Conservation (phyloP, 73 alveolate species). For the Paramecium pentaurelia region DNA sequence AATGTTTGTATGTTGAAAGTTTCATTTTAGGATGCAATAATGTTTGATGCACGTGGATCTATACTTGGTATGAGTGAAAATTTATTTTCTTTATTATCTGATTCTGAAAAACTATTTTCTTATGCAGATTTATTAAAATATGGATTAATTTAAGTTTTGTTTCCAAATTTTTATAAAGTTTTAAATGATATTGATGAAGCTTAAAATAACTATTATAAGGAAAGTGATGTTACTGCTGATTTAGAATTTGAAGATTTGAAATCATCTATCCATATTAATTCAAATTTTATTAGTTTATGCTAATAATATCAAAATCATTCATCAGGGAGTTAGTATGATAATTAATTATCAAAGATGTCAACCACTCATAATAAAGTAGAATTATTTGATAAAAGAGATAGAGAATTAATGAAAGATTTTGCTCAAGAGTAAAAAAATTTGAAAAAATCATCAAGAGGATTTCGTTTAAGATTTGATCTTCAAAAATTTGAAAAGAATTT, state of each 20-base stretch:
- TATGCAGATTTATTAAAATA: neutral
- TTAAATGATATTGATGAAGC: neutral
- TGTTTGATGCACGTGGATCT: conserved; percentile 16
- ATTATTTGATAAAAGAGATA: neutral
- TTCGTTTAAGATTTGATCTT: neutral
- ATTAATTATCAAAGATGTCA: neutral
- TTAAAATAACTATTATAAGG: neutral
- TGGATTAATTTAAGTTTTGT: neutral
- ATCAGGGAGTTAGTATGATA: neutral
- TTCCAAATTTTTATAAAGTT: neutral
- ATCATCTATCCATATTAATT: neutral
- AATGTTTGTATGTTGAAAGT: conserved; percentile 3
- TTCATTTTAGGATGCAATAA: neutral
- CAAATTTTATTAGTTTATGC: neutral
- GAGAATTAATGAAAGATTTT: neutral
- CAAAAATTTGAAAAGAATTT: neutral
- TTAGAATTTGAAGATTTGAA: neutral
- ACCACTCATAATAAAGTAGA: neutral
- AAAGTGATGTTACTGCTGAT: neutral
- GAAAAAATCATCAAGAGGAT: neutral
- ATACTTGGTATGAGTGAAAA: conserved; percentile 14
- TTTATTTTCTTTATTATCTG: neutral
- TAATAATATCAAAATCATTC: neutral
- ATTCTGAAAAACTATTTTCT: neutral
- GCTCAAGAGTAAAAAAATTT: neutral